These are phyloP conservation scores for Artemisia tridentata DNA, from an alignment of 129 eudicot species.

Conservation along the genomic window DNA sequence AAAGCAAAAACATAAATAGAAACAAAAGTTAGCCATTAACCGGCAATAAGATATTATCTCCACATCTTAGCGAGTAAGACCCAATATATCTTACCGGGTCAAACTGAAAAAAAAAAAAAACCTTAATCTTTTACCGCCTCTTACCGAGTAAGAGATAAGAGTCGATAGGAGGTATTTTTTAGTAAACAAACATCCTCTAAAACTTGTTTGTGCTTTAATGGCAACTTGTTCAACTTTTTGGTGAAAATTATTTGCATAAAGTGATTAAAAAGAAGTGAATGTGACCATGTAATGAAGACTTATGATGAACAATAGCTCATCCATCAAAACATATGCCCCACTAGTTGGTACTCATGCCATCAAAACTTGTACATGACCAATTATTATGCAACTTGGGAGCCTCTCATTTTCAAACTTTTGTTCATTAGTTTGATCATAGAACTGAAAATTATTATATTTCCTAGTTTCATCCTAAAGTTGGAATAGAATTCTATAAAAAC, in stretches of 20 bases:
- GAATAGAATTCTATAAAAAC: not conserved
- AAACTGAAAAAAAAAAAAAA: too few species aligned
- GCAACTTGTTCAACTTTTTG: conserved; percentile 12
- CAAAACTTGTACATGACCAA: conserved; percentile 20
- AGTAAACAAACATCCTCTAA: too few species aligned
- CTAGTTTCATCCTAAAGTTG: not conserved
- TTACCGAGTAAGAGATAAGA: too few species aligned
- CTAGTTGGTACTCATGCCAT: conserved; percentile 14
- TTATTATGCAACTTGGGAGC: conserved; percentile 25
- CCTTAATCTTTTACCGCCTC: too few species aligned
- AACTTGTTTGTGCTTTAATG: not conserved
- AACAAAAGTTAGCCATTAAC: too few species aligned
- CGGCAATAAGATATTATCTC: too few species aligned
- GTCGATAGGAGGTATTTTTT: too few species aligned
- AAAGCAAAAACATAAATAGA: too few species aligned
- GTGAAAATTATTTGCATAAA: not conserved
- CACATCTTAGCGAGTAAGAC: too few species aligned
- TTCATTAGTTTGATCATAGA: not conserved
- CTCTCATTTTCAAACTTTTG: conserved; percentile 15
- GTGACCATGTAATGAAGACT: conserved; percentile 27
- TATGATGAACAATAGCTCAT: conserved; percentile 7
- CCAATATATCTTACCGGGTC: too few species aligned
- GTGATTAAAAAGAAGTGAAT: conserved; percentile 3
- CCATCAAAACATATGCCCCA: conserved; percentile 23
- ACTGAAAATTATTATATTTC: not conserved